These are phyloP conservation scores for Nemania abortiva DNA, from an alignment of 2,329 filamentous ascomycete genomes.

Conservation along the genomic window DNA sequence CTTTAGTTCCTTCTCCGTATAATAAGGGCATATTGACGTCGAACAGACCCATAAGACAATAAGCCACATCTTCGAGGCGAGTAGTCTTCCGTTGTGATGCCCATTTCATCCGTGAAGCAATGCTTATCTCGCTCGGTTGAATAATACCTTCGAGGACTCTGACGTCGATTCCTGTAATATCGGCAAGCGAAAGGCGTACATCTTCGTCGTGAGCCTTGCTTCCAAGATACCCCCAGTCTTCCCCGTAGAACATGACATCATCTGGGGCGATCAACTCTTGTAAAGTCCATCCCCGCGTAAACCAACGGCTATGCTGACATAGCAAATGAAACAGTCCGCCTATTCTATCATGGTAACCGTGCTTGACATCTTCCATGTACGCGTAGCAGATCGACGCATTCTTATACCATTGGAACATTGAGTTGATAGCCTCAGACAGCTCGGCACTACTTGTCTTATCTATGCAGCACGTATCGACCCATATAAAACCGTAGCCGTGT, in stretches of 20 bases:
- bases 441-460: conserved; percentile 36
- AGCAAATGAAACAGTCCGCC: conserved; percentile 8
- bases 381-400: conserved; percentile 31
- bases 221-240: conserved; percentile 28
- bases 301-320: conserved; percentile 33
- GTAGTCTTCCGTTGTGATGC: conserved; percentile 32
- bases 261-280: conserved; percentile 36
- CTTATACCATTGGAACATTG: conserved; percentile 33
- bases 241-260: conserved; percentile 34
- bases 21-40: conserved; percentile 38
- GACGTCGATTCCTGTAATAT: conserved; percentile 33
- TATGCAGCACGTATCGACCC: conserved; percentile 38
- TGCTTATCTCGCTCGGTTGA: conserved; percentile 27
- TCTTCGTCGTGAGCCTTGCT: conserved; percentile 31
- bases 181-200: conserved; percentile 27
- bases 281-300: conserved; percentile 32
- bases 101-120: conserved; percentile 38
- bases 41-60: conserved; percentile 37
- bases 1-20: conserved; percentile 34
- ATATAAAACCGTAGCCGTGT: conserved; percentile 28
- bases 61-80: conserved; percentile 31
- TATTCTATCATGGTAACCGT: no score
- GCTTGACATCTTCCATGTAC: conserved; percentile 35
- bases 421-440: conserved; percentile 36
- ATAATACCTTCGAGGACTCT: conserved; percentile 29